Conservation (phyloP, 768 basidiomycete species). For the Pleurotus cornucopiae region DNA sequence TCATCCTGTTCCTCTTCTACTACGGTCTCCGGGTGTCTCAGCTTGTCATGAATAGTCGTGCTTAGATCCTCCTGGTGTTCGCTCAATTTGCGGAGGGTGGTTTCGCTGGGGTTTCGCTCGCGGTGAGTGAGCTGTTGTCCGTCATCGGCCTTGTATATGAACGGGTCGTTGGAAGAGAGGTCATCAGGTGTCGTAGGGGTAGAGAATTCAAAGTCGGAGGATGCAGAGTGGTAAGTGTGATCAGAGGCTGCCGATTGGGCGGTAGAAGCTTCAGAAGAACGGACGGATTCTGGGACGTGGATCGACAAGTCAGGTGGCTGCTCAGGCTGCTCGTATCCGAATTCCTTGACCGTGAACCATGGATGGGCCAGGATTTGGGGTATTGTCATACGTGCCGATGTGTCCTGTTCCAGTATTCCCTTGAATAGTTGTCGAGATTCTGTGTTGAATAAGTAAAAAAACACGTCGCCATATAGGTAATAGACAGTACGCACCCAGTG, state of each 20-base stretch:
- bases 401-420: conserved; percentile 73
- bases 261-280: conserved; percentile 45
- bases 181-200: conserved; percentile 59
- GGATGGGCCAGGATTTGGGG: conserved; percentile 80
- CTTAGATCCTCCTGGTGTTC: conserved; percentile 1
- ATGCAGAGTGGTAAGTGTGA: conserved; percentile 27
- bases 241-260: conserved; percentile 49
- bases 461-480: conserved; percentile 13
- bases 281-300: background rate
- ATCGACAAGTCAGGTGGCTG: conserved; percentile 6
- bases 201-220: conserved; percentile 37
- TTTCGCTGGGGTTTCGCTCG: conserved; percentile 48
- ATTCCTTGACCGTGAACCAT: conserved; percentile 61
- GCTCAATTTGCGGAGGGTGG: conserved; percentile 41
- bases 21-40: conserved; percentile 42
- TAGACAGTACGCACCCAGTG: conserved; percentile 48
- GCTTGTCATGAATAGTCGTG: background rate
- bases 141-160: conserved; percentile 24
- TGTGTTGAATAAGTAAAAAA: conserved; percentile 25
- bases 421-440: conserved; percentile 85
- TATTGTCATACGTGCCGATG: conserved; percentile 70
- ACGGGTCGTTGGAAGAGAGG: conserved; percentile 33
- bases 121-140: conserved; percentile 26
- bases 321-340: conserved; percentile 15
- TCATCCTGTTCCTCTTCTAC: conserved; percentile 44